A percentile compares a stretch with the other conserved stretches of the same genome.
Conservation (phyloP, 371 early-diverging fungal species). For the Syncephalis fuscata region DNA sequence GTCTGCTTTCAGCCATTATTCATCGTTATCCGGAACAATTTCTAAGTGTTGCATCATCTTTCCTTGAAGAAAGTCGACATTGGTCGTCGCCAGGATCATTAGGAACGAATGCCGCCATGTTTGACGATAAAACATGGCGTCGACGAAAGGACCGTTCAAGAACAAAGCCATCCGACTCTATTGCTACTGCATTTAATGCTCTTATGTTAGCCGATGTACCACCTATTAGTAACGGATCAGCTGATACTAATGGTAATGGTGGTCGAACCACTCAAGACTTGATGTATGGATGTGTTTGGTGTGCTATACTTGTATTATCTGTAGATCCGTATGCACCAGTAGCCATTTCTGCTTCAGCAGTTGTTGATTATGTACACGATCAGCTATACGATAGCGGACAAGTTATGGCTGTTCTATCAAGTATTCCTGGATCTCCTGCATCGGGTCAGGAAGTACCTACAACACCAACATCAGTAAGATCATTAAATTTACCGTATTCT, state of each 20-base stretch:
- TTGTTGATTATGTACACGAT: constrained; percentile 54
- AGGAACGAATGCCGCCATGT: too few relatives aligned
- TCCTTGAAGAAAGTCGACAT: constrained; percentile 35
- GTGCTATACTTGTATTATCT: constrained; percentile 53
- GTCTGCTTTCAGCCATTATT: constrained; percentile 48
- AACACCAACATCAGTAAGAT: too few relatives aligned
- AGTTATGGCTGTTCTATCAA: background rate
- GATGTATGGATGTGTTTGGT: constrained; percentile 54
- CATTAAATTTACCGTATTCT: constrained; percentile 1
- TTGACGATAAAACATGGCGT: constrained; percentile 3
- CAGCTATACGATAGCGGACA: constrained; percentile 14
- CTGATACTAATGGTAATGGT: background rate
- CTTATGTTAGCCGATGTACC: background rate
- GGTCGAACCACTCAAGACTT: constrained; percentile 6
- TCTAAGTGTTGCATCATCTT: constrained; percentile 40
- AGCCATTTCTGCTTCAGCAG: constrained; percentile 31
- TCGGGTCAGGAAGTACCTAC: too few relatives aligned
- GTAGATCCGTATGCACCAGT: constrained; percentile 65
- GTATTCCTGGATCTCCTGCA: background rate
- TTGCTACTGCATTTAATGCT: background rate
- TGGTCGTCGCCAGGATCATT: too few relatives aligned
- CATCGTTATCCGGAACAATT: constrained; percentile 37
- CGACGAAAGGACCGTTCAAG: constrained; percentile 10
- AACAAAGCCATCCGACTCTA: constrained; percentile 9
- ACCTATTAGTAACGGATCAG: background rate